Conservation (phyloP, 2,329 filamentous ascomycete species). For the Colletotrichum destructivum region DNA sequence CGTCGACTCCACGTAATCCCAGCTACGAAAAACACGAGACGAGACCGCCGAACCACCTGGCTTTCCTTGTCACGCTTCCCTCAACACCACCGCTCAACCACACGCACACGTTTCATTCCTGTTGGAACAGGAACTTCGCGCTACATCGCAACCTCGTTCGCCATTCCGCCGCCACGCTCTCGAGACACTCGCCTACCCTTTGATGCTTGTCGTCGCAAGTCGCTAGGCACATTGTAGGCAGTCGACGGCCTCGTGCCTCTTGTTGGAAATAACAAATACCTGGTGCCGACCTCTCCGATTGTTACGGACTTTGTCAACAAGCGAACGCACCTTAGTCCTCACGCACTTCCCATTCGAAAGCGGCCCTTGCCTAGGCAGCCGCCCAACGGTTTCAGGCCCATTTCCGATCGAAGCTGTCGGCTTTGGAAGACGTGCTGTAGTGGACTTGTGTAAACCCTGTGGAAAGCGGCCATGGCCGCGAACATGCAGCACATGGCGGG, state of each 20-base stretch:
- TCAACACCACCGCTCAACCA: background rate
- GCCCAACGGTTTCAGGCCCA: slow-evolving; percentile 18
- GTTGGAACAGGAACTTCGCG: background rate
- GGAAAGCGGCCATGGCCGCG: slow-evolving; percentile 70
- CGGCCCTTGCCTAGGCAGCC: slow-evolving; percentile 19
- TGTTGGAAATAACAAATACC: slow-evolving; percentile 31
- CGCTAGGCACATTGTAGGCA: slow-evolving; percentile 52
- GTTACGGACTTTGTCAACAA: background rate
- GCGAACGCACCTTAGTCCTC: background rate
- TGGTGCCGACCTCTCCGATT: background rate
- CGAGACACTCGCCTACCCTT: slow-evolving; percentile 42
- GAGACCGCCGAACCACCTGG: slow-evolving; percentile 23
- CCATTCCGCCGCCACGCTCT: background rate
- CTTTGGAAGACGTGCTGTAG: slow-evolving; percentile 13
- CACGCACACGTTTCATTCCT: background rate
- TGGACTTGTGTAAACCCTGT: slow-evolving; percentile 41
- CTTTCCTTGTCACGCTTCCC: slow-evolving; percentile 12
- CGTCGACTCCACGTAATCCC: slow-evolving; percentile 33
- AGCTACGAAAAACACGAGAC: slow-evolving; percentile 38
- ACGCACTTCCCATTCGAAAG: slow-evolving; percentile 3
- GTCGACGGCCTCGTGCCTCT: slow-evolving; percentile 45
- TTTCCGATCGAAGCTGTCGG: slow-evolving; percentile 32
- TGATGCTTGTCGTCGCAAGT: slow-evolving; percentile 51
- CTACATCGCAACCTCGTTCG: background rate
- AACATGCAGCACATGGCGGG: slow-evolving; percentile 72